Conservation (phyloP, 495 filamentous ascomycete species). For the Aspergillus saccharolyticus region DNA sequence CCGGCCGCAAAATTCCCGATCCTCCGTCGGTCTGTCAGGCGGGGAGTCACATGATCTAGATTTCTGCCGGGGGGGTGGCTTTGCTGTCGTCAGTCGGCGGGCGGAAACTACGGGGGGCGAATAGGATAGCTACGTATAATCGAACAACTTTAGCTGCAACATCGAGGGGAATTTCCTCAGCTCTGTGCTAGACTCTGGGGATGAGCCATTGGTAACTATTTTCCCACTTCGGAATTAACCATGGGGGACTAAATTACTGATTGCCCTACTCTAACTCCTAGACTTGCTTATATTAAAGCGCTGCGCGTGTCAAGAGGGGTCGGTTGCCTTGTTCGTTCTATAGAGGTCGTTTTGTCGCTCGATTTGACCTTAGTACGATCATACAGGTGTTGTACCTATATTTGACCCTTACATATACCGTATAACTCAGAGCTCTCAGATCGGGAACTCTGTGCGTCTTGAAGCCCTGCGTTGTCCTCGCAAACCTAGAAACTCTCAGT, state of each 20-base stretch:
- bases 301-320: constrained; percentile 10
- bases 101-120: background rate
- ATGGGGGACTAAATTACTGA: background rate
- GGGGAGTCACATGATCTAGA: constrained; percentile 21
- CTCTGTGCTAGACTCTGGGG: background rate
- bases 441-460: too few species aligned
- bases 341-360: background rate
- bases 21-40: constrained; percentile 14
- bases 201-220: background rate
- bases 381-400: background rate
- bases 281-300: constrained; percentile 1
- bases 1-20: constrained; percentile 8
- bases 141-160: background rate
- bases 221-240: background rate
- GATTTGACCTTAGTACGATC: background rate
- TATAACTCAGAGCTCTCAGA: too few species aligned
- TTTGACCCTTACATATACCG: too few species aligned
- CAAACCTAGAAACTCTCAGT: too few species aligned
- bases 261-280: background rate
- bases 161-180: background rate
- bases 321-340: background rate
- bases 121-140: background rate
- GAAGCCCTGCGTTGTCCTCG: too few species aligned
- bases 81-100: background rate
- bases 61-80: constrained; percentile 16